Base-by-base conservation (phyloP, 768 basidiomycete species). In the Suillus bovinus region DNA sequence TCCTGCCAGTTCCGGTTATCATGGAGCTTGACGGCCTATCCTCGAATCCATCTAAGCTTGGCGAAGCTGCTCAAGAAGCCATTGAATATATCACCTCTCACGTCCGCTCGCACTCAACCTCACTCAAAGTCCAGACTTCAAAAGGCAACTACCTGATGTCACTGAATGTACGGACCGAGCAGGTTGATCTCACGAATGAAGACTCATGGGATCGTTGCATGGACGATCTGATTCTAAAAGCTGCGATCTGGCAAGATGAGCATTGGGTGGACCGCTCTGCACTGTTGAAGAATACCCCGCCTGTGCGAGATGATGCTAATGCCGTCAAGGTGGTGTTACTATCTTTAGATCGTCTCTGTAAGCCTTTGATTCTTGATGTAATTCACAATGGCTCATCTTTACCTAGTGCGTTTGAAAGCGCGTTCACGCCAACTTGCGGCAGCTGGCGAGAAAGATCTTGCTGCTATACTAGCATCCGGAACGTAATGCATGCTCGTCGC, bases 11-110 rank as follows among this genome's bases (percentile, higher is more conserved):
- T 4, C 96, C 95, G 0, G 96, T 97, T 64, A 84, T 99, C 71
- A 98, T 96, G 82, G 97, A 99, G 68, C 87, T 99, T 9, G 96
- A 99, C 67, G 94, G 95, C n/a, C 86, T 99, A 9, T 81, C 84
- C 1, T 75, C 79, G 61, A 89, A 91, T 66, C 75, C 83, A 0
- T 74, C 83, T 0, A 81, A 83, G 49, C 87, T 98, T 27, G 93
- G 89, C 44, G 82, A 86, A 52, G 86, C 91, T 0, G 95, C 97
- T 0, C 79, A 80, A 41, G 79, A 81, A 13, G 93, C 95, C 0
- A 78, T 97, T 63, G 65, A 80, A 0, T 97, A 93, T 69, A 84
- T 98, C 67, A 84, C 88, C 3, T 78, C 85, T 1, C 87, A 90
- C 67, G 76, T 98, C 63, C 90, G 89, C 56, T 82, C 89, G 4